Conservation (phyloP, 1,139 yeast genomes). For the Chernovozyma sophiae-reginae region DNA sequence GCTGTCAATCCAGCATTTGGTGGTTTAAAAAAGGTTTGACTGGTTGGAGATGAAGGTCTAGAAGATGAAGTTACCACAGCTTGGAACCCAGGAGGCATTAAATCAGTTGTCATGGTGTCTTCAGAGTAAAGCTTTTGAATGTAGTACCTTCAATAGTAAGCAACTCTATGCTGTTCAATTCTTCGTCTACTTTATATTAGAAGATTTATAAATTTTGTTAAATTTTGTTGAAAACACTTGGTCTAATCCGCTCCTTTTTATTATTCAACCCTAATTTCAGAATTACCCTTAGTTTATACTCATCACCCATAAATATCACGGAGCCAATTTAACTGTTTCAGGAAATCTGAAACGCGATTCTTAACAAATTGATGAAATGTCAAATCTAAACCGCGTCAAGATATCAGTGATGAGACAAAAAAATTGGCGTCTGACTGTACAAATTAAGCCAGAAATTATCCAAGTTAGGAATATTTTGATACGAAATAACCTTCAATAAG, state of each 20-base stretch:
- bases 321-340: not conserved
- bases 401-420: no score
- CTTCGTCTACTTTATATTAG: no score
- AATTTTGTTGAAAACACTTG: no score
- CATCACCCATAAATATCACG: not conserved
- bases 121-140: no score
- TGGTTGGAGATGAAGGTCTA: not conserved
- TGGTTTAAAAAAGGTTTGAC: not conserved
- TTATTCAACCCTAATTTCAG: not conserved
- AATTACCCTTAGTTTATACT: not conserved
- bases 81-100: conserved; percentile 1
- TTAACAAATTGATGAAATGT: not conserved
- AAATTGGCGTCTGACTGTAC: no score
- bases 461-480: no score
- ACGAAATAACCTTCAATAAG: no score
- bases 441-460: no score
- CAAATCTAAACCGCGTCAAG: no score
- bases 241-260: not conserved
- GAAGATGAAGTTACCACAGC: not conserved
- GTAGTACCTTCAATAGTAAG: no score
- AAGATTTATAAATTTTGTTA: no score
- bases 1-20: not conserved
- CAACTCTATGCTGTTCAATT: no score
- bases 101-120: not conserved
- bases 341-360: not conserved